These are phyloP conservation scores for Cryphonectria naterciae DNA, from an alignment of 2,329 filamentous ascomycete species.

Conservation along the genomic window DNA sequence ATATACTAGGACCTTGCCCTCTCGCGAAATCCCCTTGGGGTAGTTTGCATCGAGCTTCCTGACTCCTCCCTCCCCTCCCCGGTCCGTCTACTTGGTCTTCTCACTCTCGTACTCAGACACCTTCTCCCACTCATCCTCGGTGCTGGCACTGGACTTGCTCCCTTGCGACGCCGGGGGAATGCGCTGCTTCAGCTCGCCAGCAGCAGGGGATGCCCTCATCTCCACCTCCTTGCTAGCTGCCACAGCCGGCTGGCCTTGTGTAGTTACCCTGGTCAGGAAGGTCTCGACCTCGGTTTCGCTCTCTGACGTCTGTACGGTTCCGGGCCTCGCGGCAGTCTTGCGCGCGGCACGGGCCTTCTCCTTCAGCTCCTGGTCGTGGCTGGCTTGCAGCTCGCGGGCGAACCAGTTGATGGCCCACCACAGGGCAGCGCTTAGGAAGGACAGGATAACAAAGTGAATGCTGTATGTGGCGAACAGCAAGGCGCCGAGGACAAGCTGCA, in stretches of 20 bases:
- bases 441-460: constrained; percentile 86
- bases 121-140: constrained; percentile 98
- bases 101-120: constrained; percentile 74
- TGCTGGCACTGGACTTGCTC: constrained; percentile 67
- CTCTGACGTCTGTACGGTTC: constrained; percentile 42
- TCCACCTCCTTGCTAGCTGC: constrained; percentile 50
- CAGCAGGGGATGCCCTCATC: constrained; percentile 40
- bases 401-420: constrained; percentile 99
- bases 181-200: constrained; percentile 54
- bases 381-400: constrained; percentile 63
- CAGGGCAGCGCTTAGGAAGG: constrained; percentile 75
- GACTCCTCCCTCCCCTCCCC: neutral
- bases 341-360: constrained; percentile 44
- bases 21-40: neutral
- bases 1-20: neutral
- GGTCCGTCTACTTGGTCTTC: constrained; percentile 51
- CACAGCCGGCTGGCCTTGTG: constrained; percentile 30
- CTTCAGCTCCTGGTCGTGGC: constrained; percentile 49
- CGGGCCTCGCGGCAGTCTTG: constrained; percentile 42
- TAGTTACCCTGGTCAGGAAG: constrained; percentile 26
- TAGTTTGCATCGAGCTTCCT: neutral
- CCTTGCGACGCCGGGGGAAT: constrained; percentile 44
- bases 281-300: constrained; percentile 58
- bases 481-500: constrained; percentile 76
- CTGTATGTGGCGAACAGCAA: constrained; percentile 83